These are phyloP conservation scores for Pichia ethanolica DNA, from an alignment of 805 yeast species.

Conservation along the genomic window DNA sequence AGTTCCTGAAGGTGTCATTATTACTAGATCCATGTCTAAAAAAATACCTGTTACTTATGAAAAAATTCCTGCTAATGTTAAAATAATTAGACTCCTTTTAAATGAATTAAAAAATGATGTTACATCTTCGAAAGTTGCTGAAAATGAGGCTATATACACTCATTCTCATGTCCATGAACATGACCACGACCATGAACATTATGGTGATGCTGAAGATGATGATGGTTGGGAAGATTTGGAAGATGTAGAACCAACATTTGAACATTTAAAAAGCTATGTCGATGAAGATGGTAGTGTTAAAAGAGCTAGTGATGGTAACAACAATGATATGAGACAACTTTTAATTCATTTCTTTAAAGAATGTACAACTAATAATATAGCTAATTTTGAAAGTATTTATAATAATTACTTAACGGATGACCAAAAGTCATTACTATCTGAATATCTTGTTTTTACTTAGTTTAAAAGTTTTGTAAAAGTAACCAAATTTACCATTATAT, in stretches of 20 bases:
- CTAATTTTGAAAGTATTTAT: slow-evolving; percentile 47
- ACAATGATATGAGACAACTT: slow-evolving; percentile 28
- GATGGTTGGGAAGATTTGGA: slow-evolving; percentile 77
- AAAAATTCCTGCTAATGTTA: slow-evolving; percentile 58
- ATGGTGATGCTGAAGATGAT: slow-evolving; percentile 36
- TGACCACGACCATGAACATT: slow-evolving; percentile 24
- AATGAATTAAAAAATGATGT: slow-evolving; percentile 63
- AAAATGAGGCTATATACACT: neutral
- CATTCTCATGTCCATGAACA: neutral
- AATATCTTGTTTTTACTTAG: slow-evolving; percentile 26
- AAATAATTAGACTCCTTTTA: slow-evolving; percentile 64
- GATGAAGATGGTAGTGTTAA: slow-evolving; percentile 32
- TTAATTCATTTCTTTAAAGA: slow-evolving; percentile 49
- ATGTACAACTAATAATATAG: slow-evolving; percentile 41
- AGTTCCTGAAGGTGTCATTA: slow-evolving; percentile 47
- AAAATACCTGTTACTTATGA: slow-evolving; percentile 55
- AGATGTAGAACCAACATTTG: slow-evolving; percentile 53
- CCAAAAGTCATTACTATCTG: slow-evolving; percentile 48
- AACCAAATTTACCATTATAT: neutral
- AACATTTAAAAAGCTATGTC: slow-evolving; percentile 52
- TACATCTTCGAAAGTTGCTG: slow-evolving; percentile 26
- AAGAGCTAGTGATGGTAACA: slow-evolving; percentile 20
- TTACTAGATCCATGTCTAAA: slow-evolving; percentile 81
- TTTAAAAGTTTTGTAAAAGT: neutral
- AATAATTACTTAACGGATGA: slow-evolving; percentile 36